Base-by-base conservation (phyloP, 257 asterid species). In the Solanum paucissectum region DNA sequence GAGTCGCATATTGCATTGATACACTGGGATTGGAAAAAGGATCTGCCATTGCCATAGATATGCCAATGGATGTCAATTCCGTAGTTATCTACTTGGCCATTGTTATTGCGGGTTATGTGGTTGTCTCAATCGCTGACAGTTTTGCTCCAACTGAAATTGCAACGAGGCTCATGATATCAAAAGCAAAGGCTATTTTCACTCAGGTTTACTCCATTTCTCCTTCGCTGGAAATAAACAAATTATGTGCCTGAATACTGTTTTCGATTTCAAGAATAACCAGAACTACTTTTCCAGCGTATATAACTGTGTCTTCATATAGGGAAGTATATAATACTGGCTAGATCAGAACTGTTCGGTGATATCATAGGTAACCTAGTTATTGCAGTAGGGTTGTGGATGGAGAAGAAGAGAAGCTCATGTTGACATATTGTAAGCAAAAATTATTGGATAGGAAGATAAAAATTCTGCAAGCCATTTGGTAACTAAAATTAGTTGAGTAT, bases 101-200 rank as follows among this genome's bases (percentile, higher is more conserved):
- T 62, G 93, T 97, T n/a, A 96, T 95, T 85, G 96, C 98, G 89
- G 99, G 99, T 87, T 93, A 94, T 69, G 88, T 93, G 84, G 99
- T 97, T 90, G 99, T 97, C 88, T 97, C 99, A 86, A 93, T 97
- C 89, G 99, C 99, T 90, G 99, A 97, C 91, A 97, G 99, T 92
- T 97, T 97, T 89, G 98, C 99, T 46, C 91, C 98, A 76, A 87
- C 87, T 82, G 99, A 97, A 91, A 97, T 97, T 92, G 91, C 98
- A 76, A n/a, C 94, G n/a, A 93, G 99, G 92, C 95, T 97, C 89
- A 89, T 90, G 91, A 89, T 95, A 88, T 97, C 99, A 42, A 90
- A 95, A 62, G 95, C 98, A 71, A 94, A 93, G 91, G 98, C 99
- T 89, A 94, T 97, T 89, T 93, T 97, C 91, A 97, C 99, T 83